Conservation (phyloP, 768 basidiomycete species). For the Hericium coralloides region DNA sequence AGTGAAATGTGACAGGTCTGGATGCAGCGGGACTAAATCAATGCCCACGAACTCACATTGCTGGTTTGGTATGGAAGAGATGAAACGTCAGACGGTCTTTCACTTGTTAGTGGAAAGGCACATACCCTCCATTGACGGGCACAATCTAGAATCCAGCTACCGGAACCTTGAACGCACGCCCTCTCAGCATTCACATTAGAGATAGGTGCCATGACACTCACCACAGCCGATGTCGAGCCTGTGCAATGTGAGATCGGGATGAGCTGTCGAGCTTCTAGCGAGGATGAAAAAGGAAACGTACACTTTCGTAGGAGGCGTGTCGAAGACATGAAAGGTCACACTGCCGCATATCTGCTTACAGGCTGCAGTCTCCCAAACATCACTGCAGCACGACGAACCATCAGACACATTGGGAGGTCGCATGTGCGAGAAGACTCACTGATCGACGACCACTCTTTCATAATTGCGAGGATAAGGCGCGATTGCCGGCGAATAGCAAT, state of each 20-base stretch:
- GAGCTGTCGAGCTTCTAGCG: too few relatives aligned
- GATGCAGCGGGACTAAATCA: constrained; percentile 66
- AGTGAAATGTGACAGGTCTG: constrained; percentile 51
- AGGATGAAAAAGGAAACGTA: constrained; percentile 23
- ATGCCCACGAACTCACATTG: constrained; percentile 60
- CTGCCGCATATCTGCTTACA: constrained; percentile 45
- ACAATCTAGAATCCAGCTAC: constrained; percentile 62
- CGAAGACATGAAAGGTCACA: constrained; percentile 58
- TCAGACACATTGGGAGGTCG: neutral
- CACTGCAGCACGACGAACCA: constrained; percentile 30
- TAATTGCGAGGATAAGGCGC: constrained; percentile 68
- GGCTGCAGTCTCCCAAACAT: constrained; percentile 59
- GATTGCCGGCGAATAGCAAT: constrained; percentile 37
- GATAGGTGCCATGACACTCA: constrained; percentile 23
- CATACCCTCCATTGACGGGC: constrained; percentile 54
- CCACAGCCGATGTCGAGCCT: constrained; percentile 72
- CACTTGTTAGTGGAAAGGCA: neutral
- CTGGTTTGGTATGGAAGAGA: constrained; percentile 20
- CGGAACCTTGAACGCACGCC: constrained; percentile 39
- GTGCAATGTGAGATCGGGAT: neutral
- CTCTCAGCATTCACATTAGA: neutral
- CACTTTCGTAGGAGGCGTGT: constrained; percentile 52
- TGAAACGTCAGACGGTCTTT: neutral
- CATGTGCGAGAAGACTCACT: constrained; percentile 36
- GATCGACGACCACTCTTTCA: constrained; percentile 51